Evolutionary conservation across 768 basidiomycete species (phyloP).

Genomic region (Leucosporidium yakuticum): DNA sequence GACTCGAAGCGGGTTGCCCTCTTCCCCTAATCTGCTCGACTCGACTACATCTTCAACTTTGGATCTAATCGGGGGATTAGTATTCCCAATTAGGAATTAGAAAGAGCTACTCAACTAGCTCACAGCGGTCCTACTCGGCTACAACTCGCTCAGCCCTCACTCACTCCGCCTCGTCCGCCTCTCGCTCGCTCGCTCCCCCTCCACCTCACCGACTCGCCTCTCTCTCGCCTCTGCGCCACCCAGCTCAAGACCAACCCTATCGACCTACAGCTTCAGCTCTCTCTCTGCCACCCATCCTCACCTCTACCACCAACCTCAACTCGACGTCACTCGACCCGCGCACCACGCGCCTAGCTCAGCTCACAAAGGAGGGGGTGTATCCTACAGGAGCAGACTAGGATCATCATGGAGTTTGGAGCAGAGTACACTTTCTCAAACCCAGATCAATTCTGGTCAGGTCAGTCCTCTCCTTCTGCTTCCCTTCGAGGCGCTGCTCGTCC

Average conservation of each 20-base stretch:
- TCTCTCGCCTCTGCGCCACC: background rate
- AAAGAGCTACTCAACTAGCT: too few species aligned
- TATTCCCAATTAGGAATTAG: too few species aligned
- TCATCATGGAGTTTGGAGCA: constrained; percentile 1
- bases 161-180: background rate
- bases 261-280: background rate
- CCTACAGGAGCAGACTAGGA: background rate
- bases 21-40: too few species aligned
- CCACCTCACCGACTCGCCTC: background rate
- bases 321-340: background rate
- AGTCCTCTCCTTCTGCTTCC: background rate
- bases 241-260: background rate
- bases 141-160: background rate
- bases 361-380: background rate
- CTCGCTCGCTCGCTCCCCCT: background rate
- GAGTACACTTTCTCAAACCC: background rate
- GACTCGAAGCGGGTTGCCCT: background rate
- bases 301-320: background rate
- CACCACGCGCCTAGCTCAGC: background rate
- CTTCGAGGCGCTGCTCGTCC: background rate
- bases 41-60: too few species aligned
- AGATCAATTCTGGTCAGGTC: constrained; percentile 1
- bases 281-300: background rate
- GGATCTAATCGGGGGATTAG: too few species aligned
- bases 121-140: background rate